Evolutionary conservation across 352 stramenopile genomes (phyloP), one percentile per base, ranked within the genome.

Genomic region (Discostella stelligera): DNA sequence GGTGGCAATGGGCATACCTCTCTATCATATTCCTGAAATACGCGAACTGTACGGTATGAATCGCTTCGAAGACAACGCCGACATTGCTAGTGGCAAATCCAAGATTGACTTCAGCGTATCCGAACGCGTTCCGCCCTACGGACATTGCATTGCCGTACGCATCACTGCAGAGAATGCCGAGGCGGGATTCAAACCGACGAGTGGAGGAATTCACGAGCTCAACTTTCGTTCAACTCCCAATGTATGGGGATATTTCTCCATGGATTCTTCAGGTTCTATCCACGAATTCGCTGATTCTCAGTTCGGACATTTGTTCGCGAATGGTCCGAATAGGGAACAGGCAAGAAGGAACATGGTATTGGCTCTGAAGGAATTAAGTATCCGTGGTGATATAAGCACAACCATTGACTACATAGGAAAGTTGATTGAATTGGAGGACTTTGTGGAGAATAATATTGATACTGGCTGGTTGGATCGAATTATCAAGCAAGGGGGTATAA

Each of bases 241-340:
- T 83, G 97, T 99, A 21, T 99, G 98, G 98, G 98, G 97, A 18
- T 99, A 99, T 91, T 99, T 99, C 79, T 98, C 91, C 49, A 98
- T 99, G 78, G 97, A 99, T 85, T 98, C 94, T 79, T 98, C 94
- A 23, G 97, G 98, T 10, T 94, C 97, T 66, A 97, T 99, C 54
- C 98, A 99, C 90, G 97, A 99, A 91, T 99, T 99, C 89, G 97
- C 98, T 9, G 98, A 99, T 87, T 99, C 96, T 41, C 97, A 99
- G 86, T 99, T 99, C 89, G 98, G 98, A 25, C 98, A 99, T 89
- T 91, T 99, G 71, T 99, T 99, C 88, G 97, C 96, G 20, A 98
- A 90, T 91, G 97, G 96, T 56, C 91, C 88, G 56, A 96, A 96
- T 66, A 91, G 98, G 64, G 97, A 99, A 79, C 95, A 96, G 66